These are phyloP conservation scores for Drechslerella coelobrocha DNA, from an alignment of 2,329 filamentous ascomycete genomes.

Conservation along the genomic window DNA sequence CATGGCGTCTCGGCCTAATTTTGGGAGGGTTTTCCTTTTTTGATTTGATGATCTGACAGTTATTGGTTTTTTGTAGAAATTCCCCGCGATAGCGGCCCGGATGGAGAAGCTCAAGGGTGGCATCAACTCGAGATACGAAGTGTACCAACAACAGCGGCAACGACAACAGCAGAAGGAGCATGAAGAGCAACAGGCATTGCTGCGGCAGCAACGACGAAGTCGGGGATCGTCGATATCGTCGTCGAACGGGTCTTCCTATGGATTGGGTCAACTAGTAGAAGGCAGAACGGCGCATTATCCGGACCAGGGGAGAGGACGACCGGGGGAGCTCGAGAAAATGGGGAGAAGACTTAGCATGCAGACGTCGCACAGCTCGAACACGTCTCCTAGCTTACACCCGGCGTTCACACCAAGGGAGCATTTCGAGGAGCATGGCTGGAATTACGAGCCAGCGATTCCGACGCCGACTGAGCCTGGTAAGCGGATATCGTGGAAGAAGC, in stretches of 20 bases:
- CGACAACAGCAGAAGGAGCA: conserved; percentile 27
- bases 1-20: neutral
- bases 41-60: neutral
- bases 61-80: conserved; percentile 20
- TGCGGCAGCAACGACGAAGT: conserved; percentile 68
- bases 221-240: conserved; percentile 46
- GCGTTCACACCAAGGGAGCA: conserved; percentile 44
- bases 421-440: conserved; percentile 43
- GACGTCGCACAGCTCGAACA: conserved; percentile 42
- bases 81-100: conserved; percentile 37
- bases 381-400: conserved; percentile 43
- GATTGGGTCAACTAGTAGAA: conserved; percentile 22
- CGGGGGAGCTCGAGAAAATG: conserved; percentile 45
- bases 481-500: conserved; percentile 44
- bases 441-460: conserved; percentile 47
- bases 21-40: neutral
- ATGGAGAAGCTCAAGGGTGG: conserved; percentile 81
- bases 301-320: conserved; percentile 35
- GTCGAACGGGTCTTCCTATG: conserved; percentile 37
- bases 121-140: conserved; percentile 63
- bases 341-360: conserved; percentile 46
- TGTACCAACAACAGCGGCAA: conserved; percentile 45
- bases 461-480: conserved; percentile 39
- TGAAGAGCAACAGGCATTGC: conserved; percentile 63
- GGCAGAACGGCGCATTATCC: conserved; percentile 34